Evolutionary conservation across 352 stramenopile species (phyloP).

Genomic region (Phytophthora foliorum): DNA sequence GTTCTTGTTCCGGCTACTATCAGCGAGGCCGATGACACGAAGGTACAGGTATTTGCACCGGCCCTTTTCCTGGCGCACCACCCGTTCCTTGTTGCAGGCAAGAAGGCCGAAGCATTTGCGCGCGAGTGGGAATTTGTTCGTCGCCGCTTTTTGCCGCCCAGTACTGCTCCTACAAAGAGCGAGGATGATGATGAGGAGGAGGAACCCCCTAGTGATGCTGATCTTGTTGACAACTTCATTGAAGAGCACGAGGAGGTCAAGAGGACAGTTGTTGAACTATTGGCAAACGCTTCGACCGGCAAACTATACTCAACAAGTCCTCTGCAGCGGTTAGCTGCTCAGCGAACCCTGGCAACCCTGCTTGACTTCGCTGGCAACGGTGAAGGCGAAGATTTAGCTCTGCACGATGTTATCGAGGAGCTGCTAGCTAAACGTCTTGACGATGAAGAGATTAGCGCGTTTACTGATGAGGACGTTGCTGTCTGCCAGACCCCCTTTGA

Average conservation of each 20-base stretch:
- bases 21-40: slow-evolving; percentile 41
- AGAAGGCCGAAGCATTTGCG: slow-evolving; percentile 54
- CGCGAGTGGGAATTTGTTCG: slow-evolving; percentile 79
- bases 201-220: slow-evolving; percentile 65
- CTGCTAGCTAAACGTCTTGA: slow-evolving; percentile 65
- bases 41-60: slow-evolving; percentile 56
- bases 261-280: slow-evolving; percentile 53
- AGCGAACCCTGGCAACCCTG: slow-evolving; percentile 76
- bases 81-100: slow-evolving; percentile 75
- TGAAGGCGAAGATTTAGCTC: slow-evolving; percentile 75
- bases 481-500: slow-evolving; percentile 76
- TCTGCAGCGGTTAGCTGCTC: slow-evolving; percentile 66
- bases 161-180: slow-evolving; percentile 17
- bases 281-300: slow-evolving; percentile 54
- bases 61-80: slow-evolving; percentile 77
- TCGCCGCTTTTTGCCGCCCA: slow-evolving; percentile 57
- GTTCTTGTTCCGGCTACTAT: slow-evolving; percentile 60
- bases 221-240: slow-evolving; percentile 79
- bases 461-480: slow-evolving; percentile 67
- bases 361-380: slow-evolving; percentile 87
- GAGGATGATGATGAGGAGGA: slow-evolving; percentile 61
- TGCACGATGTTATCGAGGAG: slow-evolving; percentile 78
- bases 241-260: slow-evolving; percentile 75
- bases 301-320: slow-evolving; percentile 62
- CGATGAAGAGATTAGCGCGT: slow-evolving; percentile 52